Base-by-base conservation (phyloP, 2,329 filamentous ascomycete genomes). In the Sporothrix pallida region DNA sequence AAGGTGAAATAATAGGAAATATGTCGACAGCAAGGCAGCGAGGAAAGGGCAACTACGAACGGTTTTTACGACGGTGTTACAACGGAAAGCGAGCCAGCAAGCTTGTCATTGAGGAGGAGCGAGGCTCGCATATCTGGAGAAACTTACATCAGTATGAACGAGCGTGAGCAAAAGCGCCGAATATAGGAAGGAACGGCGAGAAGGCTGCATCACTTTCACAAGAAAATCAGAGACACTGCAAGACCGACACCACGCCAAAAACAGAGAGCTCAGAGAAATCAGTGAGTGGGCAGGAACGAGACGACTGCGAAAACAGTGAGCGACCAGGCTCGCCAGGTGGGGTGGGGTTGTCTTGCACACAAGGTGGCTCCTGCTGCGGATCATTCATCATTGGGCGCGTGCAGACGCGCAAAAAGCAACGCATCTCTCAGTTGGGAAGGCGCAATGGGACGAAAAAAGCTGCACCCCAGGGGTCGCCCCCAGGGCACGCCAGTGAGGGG, bases 21-120 rank as follows among this genome's bases (percentile, higher is more conserved):
- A 48, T 58, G 71, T 70, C 46, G 50, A 58, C 58, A 52, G 56
- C 54, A 46, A 73, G 56, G 72, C 58, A 65, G 67, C n/a, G 2
- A 62, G 50, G 56, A 58, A 58, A 65, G 65, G 67, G 72, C 63
- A 73, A 23, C 72, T 71, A 69, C 70, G 37, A n/a, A n/a, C 44
- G 15, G 15, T 2, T 37, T 37, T 10, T 17, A 23, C 68, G 44
- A 17, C 44, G 44, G 31, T 37, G 15, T 52, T 50, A 42, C 65
- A 65, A 37, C 31, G 31, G 31, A 37, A 6, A 37, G 60, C 10
- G 63, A 67, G 63, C 42, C 42, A 1, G 56, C 13, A 63, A 20
- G 58, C 31, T 62, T n/a, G 31, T 42, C 31, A 20, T 3, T 20
- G 15, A 52, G 50, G 15, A 6, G n/a, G 20, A 26, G 42, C 20